These are phyloP conservation scores for Cercospora canescens DNA, from an alignment of 2,329 filamentous ascomycete genomes.

Conservation along the genomic window DNA sequence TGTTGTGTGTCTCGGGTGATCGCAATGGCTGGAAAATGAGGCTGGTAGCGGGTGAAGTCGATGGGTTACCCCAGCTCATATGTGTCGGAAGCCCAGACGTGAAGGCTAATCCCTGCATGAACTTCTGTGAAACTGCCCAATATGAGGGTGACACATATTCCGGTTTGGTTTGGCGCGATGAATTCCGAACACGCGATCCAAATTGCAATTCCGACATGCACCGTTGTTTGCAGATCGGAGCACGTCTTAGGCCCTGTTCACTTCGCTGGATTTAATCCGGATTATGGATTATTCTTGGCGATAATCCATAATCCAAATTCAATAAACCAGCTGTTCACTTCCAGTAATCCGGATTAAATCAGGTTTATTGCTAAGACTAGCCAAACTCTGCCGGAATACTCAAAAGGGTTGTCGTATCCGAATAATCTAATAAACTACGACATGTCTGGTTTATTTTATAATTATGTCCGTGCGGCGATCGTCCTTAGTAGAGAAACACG, in stretches of 20 bases:
- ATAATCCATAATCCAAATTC: too few species aligned
- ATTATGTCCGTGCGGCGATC: too few species aligned
- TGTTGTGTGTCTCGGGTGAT: constrained; percentile 2
- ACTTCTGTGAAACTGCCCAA: not conserved
- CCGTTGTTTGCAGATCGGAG: not conserved
- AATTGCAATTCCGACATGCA: not conserved
- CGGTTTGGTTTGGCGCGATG: not conserved
- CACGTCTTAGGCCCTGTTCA: not conserved
- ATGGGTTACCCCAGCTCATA: constrained; percentile 10
- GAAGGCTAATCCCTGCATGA: constrained; percentile 2
- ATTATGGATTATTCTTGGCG: too few species aligned
- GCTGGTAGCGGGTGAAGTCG: constrained; percentile 3
- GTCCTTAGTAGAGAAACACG: too few species aligned
- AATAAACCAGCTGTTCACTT: too few species aligned
- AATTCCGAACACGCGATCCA: not conserved
- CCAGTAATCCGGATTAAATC: too few species aligned
- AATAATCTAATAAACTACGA: not conserved
- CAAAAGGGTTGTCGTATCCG: too few species aligned
- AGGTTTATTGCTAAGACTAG: too few species aligned
- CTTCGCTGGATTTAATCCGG: too few species aligned
- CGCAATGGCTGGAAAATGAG: constrained; percentile 2
- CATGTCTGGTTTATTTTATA: not conserved
- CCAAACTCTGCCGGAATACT: too few species aligned
- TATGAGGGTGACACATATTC: constrained; percentile 8
- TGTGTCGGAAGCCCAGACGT: constrained; percentile 3